Conservation (phyloP, 139 green algal species). For the Haematococcus sp. region DNA sequence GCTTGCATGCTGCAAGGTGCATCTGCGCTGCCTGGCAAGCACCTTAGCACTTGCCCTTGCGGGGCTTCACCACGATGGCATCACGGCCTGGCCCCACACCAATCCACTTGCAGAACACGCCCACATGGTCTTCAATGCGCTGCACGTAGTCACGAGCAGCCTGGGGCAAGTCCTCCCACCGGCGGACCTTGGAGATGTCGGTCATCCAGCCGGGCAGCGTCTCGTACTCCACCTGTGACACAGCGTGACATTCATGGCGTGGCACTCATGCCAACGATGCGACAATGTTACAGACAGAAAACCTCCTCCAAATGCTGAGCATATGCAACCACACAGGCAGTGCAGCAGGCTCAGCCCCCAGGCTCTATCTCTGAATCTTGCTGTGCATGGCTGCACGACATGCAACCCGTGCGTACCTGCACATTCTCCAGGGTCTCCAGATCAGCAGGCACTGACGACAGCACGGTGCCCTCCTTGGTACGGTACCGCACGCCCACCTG, state of each 20-base stretch:
- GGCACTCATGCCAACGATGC: too few relatives aligned
- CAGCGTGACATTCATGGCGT: too few relatives aligned
- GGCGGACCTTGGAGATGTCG: slow-evolving; percentile 75
- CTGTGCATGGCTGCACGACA: background rate
- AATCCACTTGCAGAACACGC: slow-evolving; percentile 90
- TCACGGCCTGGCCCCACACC: slow-evolving; percentile 94
- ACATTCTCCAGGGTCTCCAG: background rate
- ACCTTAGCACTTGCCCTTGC: slow-evolving; percentile 14
- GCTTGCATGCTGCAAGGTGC: too few relatives aligned
- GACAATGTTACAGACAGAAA: too few relatives aligned
- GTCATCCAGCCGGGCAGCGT: slow-evolving; percentile 89
- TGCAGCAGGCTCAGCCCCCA: background rate
- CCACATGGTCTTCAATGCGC: slow-evolving; percentile 84
- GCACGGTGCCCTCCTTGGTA: slow-evolving; percentile 21
- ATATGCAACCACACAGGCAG: background rate
- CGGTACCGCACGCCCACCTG: slow-evolving; percentile 56
- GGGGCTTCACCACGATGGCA: slow-evolving; percentile 84
- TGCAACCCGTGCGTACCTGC: too few relatives aligned
- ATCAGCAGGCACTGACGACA: slow-evolving; percentile 20
- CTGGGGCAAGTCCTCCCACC: slow-evolving; percentile 85
- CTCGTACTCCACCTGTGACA: slow-evolving; percentile 93
- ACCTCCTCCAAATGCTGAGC: too few relatives aligned
- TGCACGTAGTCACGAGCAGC: slow-evolving; percentile 67
- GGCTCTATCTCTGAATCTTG: background rate
- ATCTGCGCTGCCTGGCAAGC: too few relatives aligned